Conservation (phyloP, 176 grass and related monocot genomes). For the Lolium perenne region DNA sequence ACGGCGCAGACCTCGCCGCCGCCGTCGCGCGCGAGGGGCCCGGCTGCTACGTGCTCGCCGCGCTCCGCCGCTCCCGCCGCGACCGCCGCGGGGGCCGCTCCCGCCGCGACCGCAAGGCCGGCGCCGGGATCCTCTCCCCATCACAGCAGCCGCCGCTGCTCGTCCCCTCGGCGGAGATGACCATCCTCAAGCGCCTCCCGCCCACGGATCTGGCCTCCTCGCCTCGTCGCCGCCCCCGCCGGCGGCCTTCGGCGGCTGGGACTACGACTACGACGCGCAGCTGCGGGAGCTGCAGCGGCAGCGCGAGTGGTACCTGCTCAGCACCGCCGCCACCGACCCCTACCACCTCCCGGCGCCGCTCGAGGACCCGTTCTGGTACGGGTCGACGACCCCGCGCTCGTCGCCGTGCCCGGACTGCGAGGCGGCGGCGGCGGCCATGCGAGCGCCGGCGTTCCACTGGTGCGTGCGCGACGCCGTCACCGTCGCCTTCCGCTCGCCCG, state of each 20-base stretch:
- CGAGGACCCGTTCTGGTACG: constrained; percentile 35
- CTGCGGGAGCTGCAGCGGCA: constrained; percentile 62
- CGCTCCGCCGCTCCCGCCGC: constrained; percentile 52
- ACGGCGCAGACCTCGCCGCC: constrained; percentile 60
- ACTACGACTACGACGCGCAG: constrained; percentile 56
- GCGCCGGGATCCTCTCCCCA: not conserved
- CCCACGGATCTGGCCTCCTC: constrained; percentile 60
- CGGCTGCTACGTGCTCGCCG: constrained; percentile 72
- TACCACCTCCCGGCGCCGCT: not conserved
- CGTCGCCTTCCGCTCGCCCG: constrained; percentile 68
- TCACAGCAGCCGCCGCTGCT: not conserved
- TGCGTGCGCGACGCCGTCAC: constrained; percentile 79
- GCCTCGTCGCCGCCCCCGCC: not conserved
- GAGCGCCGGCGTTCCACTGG: constrained; percentile 70
- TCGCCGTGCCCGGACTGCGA: constrained; percentile 75
- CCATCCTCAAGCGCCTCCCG: constrained; percentile 65
- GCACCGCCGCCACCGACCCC: constrained; percentile 28
- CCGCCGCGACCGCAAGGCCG: constrained; percentile 44
- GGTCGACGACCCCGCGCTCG: not conserved
- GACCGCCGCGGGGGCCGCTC: constrained; percentile 64
- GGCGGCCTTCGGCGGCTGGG: constrained; percentile 43
- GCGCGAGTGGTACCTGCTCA: constrained; percentile 60
- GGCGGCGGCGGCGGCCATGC: constrained; percentile 51
- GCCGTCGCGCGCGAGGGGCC: constrained; percentile 59
- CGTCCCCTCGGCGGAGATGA: constrained; percentile 24